These are phyloP conservation scores for Arachnopeziza araneosa DNA, from an alignment of 2,329 filamentous ascomycete genomes.

Conservation along the genomic window DNA sequence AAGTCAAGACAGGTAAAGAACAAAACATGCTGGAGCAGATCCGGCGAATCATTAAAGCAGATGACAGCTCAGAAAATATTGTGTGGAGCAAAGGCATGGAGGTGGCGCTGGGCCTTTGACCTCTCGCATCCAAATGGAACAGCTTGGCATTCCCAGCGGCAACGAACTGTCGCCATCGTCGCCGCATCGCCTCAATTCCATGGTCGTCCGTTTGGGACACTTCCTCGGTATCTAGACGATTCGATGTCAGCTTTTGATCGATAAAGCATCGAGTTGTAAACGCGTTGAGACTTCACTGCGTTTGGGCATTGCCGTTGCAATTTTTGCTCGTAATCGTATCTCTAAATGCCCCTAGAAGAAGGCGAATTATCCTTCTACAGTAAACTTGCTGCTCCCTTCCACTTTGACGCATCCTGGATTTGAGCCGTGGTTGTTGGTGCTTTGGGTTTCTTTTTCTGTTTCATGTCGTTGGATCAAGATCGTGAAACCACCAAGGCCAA, in stretches of 20 bases:
- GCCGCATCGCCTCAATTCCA: conserved; percentile 12
- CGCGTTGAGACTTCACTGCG: not conserved
- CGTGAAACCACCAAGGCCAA: not conserved
- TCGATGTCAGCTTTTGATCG: not conserved
- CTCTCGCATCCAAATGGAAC: conserved; percentile 12
- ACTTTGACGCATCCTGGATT: not conserved
- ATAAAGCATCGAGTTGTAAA: not conserved
- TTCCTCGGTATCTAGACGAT: not conserved
- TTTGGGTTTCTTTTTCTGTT: not conserved
- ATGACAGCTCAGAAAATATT: conserved; percentile 4
- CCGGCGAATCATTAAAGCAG: not conserved
- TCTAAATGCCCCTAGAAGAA: not conserved
- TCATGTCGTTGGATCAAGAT: not conserved
- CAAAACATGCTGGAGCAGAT: not conserved
- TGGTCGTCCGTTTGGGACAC: not conserved
- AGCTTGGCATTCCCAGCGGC: conserved; percentile 3
- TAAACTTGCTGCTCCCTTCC: not conserved
- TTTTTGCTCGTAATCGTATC: not conserved
- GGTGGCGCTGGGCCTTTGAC: conserved; percentile 7
- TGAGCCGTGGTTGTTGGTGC: not conserved
- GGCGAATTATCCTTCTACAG: not conserved
- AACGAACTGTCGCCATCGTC: conserved; percentile 7
- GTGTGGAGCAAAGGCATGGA: conserved; percentile 9
- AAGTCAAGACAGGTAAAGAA: not conserved
- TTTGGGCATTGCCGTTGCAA: not conserved